Conservation (phyloP, 768 basidiomycete genomes). For the Termitomyces sp. region DNA sequence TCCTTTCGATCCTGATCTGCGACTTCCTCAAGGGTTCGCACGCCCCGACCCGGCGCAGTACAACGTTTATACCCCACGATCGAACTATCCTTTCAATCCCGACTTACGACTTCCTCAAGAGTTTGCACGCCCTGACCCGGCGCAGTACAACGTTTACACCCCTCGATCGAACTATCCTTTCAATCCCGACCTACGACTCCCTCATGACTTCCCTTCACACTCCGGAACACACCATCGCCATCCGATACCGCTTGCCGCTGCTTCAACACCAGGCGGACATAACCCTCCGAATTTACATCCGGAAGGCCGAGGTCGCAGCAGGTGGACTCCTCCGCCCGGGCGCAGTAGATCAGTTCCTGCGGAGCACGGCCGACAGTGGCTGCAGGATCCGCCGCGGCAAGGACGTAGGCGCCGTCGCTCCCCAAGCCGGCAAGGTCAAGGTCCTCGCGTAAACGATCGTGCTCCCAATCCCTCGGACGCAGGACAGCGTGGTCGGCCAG, state of each 20-base stretch:
- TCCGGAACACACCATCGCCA: background rate
- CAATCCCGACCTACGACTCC: background rate
- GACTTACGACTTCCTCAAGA: background rate
- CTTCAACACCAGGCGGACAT: background rate
- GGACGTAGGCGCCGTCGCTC: too few species aligned
- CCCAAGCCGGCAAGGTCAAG: too few species aligned
- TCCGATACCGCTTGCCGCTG: too few species aligned
- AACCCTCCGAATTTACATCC: too few species aligned
- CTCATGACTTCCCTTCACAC: background rate
- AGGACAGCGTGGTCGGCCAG: background rate
- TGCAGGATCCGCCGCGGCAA: too few species aligned
- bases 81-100: background rate
- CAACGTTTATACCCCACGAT: too few species aligned
- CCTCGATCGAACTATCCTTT: background rate
- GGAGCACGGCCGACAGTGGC: too few species aligned
- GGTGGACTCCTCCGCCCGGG: background rate
- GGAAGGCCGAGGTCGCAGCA: too few species aligned
- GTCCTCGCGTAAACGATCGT: too few species aligned
- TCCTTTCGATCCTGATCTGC: background rate
- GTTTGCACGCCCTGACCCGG: background rate
- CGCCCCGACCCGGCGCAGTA: background rate
- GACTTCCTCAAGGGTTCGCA: background rate
- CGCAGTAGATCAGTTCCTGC: background rate
- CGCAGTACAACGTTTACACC: too few species aligned
- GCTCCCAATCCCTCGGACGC: too few species aligned